phyloP scores from a whole-genome alignment of 2,329 filamentous ascomycete genomes.

The Bipolaris sorokiniana region DNA sequence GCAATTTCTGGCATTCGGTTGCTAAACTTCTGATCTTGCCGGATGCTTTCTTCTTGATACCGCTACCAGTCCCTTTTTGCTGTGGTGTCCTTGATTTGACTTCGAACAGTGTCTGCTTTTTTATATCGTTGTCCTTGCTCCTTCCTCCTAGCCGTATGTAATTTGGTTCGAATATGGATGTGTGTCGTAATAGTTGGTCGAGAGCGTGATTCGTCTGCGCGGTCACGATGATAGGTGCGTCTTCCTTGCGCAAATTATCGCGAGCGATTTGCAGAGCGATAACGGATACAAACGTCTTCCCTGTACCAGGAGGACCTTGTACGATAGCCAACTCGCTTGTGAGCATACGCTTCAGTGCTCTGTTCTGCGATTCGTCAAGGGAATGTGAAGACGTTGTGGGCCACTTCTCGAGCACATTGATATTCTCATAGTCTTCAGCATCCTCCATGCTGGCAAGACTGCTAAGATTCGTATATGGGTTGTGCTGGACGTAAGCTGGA shows the following conservation, averaged over 20 bases:
- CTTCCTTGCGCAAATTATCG: conserved; percentile 59
- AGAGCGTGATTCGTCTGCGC: conserved; percentile 92
- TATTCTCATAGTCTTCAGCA: conserved; percentile 50
- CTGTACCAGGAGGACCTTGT: conserved; percentile 81
- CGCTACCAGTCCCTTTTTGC: conserved; percentile 40
- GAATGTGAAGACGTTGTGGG: conserved; percentile 54
- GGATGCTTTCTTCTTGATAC: conserved; percentile 49
- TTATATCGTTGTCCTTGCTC: conserved; percentile 69
- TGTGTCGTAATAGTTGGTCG: conserved; percentile 75
- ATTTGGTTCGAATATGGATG: conserved; percentile 66
- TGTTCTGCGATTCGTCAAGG: conserved; percentile 74
- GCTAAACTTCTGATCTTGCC: conserved; percentile 50
- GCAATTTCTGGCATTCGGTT: conserved; percentile 27
- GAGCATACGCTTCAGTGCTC: conserved; percentile 72
- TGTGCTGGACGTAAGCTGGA: conserved; percentile 60
- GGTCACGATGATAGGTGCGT: conserved; percentile 75
- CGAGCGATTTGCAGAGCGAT: conserved; percentile 71
- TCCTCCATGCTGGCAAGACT: conserved; percentile 50
- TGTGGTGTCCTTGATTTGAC: conserved; percentile 52
- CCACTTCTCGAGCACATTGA: conserved; percentile 63
- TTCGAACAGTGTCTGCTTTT: conserved; percentile 69
- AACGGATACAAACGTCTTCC: conserved; percentile 84
- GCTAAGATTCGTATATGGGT: conserved; percentile 60
- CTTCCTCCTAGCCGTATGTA: conserved; percentile 73
- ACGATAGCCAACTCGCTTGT: conserved; percentile 75